Percentiles rank a stretch among this genome's conserved stretches.
Conservation (phyloP, 1,284 basidiomycete genomes). For the Moesziomyces sp. region DNA sequence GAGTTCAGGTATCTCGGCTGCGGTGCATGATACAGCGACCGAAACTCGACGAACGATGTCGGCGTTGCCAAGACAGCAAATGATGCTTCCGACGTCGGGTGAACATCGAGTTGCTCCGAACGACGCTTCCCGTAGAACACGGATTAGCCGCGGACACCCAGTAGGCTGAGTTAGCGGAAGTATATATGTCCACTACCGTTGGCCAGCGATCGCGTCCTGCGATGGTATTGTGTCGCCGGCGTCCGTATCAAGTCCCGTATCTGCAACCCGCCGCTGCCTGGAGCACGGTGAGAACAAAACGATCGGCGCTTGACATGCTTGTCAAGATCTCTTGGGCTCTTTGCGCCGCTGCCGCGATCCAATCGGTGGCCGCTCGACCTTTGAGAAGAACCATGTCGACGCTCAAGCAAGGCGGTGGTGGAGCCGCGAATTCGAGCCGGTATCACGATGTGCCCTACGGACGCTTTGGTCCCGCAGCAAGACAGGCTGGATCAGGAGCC, state of each 20-base stretch:
- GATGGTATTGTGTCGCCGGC: not conserved
- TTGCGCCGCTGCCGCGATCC: not conserved
- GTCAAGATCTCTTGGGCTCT: not conserved
- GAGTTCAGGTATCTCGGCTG: too few relatives aligned
- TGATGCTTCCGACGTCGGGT: not conserved
- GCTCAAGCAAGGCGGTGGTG: not conserved
- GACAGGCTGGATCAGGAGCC: slow-evolving; percentile 10
- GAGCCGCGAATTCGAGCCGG: not conserved
- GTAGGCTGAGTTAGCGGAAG: too few relatives aligned
- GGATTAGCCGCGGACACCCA: too few relatives aligned
- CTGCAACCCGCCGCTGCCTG: slow-evolving; percentile 8
- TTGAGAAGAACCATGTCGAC: not conserved
- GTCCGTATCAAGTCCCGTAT: not conserved
- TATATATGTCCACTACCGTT: too few relatives aligned
- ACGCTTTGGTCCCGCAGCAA: slow-evolving; percentile 28
- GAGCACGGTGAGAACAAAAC: slow-evolving; percentile 5
- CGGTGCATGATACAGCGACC: too few relatives aligned
- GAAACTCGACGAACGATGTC: not conserved
- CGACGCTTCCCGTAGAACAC: not conserved
- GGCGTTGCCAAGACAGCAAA: not conserved
- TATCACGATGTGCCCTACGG: slow-evolving; percentile 25
- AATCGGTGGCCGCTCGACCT: slow-evolving; percentile 9
- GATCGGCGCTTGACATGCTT: not conserved
- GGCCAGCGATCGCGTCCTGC: too few relatives aligned
- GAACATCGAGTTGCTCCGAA: too few relatives aligned